Evolutionary conservation across 805 yeast genomes (phyloP), one percentile per base, ranked within the genome.

Genomic region (Myxozyma melibiosi): DNA sequence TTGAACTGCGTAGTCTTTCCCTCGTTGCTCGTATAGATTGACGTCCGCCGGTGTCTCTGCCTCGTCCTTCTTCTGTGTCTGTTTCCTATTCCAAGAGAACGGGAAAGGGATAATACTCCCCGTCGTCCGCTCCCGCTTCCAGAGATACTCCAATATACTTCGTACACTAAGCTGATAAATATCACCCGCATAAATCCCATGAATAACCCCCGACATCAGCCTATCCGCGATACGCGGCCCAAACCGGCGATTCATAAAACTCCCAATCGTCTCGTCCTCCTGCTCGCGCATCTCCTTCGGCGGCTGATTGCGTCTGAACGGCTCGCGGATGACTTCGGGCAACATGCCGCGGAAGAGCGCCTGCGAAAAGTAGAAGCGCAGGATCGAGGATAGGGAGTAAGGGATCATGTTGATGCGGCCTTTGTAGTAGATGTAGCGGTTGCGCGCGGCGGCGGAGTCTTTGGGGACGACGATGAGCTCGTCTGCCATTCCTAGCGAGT

Each of bases 141-240:
- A 54, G 14, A 54, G 37, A 38, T 44, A 51, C 40, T 42, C 57
- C 4, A 60, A 30, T 4, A 52, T 30, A 31, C 57, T 49, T 37
- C 51, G 34, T 27, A 63, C 83, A 74, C 96, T 87, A 47, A 92
- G 71, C 54, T 80, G 74, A 4, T 77, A 66, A 1, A 83, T 77
- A 70, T 91, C 96, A n/a, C 89, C 94, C 0, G 96, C 97, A 70
- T 90, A 92, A 0, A 94, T 84, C 0, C 99, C 99, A 67, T 90
- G 90, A 69, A 86, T 76, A 3, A 90, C 73, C 0, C 96, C 98
- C 71, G 96, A 87, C 20, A 87, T 72, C 13, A 92, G 72, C 49
- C 88, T 84, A 7, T 76, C 74, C 4, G 85, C 71, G 9, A 73
- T 52, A 1, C 68, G 66, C 7, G 76, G 74, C 2, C 91, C 91